phyloP scores from a whole-genome alignment of 2,329 filamentous ascomycete species.

The Shiraia sp. region DNA sequence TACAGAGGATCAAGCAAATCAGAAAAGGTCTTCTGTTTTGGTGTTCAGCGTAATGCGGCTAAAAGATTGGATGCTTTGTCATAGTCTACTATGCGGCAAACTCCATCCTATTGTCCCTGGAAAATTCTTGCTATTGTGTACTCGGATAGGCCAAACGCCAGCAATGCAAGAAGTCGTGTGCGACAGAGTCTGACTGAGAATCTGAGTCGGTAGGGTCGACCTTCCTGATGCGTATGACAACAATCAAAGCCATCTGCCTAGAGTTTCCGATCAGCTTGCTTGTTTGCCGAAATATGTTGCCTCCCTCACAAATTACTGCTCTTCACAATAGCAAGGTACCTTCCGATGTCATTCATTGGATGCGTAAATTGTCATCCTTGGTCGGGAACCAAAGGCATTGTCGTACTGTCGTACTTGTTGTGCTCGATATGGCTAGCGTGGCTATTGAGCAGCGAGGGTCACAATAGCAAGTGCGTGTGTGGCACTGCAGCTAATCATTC shows the following conservation, averaged over 20 bases:
- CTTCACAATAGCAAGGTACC: too few relatives aligned
- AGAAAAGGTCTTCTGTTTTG: not conserved
- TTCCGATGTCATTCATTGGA: too few relatives aligned
- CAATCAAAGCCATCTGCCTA: too few relatives aligned
- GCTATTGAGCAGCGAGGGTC: conserved; percentile 10
- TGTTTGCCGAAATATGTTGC: too few relatives aligned
- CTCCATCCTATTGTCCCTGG: conserved; percentile 5
- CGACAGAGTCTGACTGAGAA: not conserved
- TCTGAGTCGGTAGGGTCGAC: not conserved
- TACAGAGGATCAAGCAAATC: too few relatives aligned
- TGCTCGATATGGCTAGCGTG: conserved; percentile 5
- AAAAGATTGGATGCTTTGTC: not conserved
- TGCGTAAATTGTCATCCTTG: too few relatives aligned
- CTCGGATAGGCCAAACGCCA: not conserved
- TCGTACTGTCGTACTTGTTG: too few relatives aligned
- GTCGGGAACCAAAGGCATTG: too few relatives aligned
- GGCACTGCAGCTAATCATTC: not conserved
- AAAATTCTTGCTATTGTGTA: conserved; percentile 6
- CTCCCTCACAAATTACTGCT: too few relatives aligned
- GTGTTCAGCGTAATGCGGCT: conserved; percentile 1
- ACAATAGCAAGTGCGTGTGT: conserved; percentile 15
- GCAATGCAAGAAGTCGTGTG: not conserved
- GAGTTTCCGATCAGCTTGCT: too few relatives aligned
- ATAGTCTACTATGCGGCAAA: not conserved
- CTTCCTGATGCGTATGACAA: not conserved